A percentile compares a stretch with the other conserved stretches of the same genome.
Evolutionary conservation across 164 flowering plant species (phyloP).

Genomic region (Hamamelis virginiana): DNA sequence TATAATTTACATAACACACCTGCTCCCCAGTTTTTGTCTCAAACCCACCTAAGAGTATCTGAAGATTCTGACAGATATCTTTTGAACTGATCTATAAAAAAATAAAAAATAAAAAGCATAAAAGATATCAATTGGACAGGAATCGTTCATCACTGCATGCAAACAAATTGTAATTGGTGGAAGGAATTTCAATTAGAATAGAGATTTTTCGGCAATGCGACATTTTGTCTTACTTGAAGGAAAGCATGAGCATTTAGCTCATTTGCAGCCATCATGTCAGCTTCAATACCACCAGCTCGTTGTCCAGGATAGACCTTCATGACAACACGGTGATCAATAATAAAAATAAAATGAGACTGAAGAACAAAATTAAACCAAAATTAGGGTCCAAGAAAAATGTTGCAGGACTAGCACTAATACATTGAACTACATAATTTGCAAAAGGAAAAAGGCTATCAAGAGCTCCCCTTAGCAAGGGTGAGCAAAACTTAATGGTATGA

Average conservation of each 20-base stretch:
- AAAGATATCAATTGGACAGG: not conserved
- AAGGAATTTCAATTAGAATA: not conserved
- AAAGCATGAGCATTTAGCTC: conserved; percentile 77
- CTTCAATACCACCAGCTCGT: conserved; percentile 75
- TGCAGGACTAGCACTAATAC: not conserved
- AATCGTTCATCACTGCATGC: not conserved
- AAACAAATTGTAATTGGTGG: not conserved
- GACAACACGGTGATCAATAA: not conserved
- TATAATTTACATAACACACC: conserved; percentile 37
- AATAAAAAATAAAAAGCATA: not conserved
- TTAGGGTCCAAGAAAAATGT: not conserved
- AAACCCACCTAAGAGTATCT: conserved; percentile 82
- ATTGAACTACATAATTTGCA: not conserved
- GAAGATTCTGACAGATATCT: conserved; percentile 53
- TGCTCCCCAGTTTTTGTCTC: conserved; percentile 94
- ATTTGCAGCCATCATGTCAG: conserved; percentile 98
- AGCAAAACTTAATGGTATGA: too few relatives aligned
- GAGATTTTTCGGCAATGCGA: not conserved
- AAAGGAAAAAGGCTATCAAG: not conserved
- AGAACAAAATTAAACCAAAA: not conserved
- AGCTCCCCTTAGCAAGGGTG: too few relatives aligned
- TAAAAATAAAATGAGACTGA: not conserved
- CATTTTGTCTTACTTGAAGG: conserved; percentile 61
- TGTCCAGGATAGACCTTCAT: conserved; percentile 91
- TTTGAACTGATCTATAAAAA: conserved; percentile 52